phyloP scores from a whole-genome alignment of 2,329 filamentous ascomycete species.

The Aspergillus sp. region DNA sequence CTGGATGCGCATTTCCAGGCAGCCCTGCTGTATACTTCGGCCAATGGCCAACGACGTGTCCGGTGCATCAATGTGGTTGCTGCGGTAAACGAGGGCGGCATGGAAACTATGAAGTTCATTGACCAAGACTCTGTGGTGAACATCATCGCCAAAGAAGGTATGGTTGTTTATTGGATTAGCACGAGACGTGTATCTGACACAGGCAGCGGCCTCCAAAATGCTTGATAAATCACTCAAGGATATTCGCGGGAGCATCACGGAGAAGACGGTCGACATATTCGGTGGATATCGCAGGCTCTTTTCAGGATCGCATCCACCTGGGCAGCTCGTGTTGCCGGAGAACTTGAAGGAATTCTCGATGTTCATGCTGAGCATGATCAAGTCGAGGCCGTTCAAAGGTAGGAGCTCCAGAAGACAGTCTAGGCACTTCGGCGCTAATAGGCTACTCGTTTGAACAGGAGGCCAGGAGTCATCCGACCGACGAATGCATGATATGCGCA shows the following conservation, averaged over 20 bases:
- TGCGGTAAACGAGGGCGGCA: slow-evolving; percentile 74
- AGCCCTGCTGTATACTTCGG: slow-evolving; percentile 87
- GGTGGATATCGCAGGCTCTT: slow-evolving; percentile 90
- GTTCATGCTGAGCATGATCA: slow-evolving; percentile 85
- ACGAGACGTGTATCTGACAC: slow-evolving; percentile 14
- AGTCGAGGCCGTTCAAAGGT: slow-evolving; percentile 83
- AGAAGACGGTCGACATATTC: slow-evolving; percentile 87
- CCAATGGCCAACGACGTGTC: slow-evolving; percentile 77
- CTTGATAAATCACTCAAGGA: slow-evolving; percentile 71
- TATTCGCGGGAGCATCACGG: slow-evolving; percentile 69
- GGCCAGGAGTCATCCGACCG: slow-evolving; percentile 86
- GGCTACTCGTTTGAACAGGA: slow-evolving; percentile 34
- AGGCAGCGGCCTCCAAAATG: slow-evolving; percentile 67
- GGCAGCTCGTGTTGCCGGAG: slow-evolving; percentile 89
- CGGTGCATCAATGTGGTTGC: slow-evolving; percentile 90
- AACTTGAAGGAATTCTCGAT: slow-evolving; percentile 93
- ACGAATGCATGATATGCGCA: slow-evolving; percentile 79
- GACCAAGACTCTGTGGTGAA: slow-evolving; percentile 89
- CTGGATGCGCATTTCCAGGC: slow-evolving; percentile 96
- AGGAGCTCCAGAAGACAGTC: too few species aligned
- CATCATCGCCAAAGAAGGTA: slow-evolving; percentile 77
- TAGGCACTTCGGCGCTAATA: too few species aligned
- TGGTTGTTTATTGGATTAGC: slow-evolving; percentile 4
- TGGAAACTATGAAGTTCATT: slow-evolving; percentile 80
- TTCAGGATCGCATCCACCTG: slow-evolving; percentile 73